These are phyloP conservation scores for Boletus tomentosulus DNA, from an alignment of 768 basidiomycete species.

Conservation along the genomic window DNA sequence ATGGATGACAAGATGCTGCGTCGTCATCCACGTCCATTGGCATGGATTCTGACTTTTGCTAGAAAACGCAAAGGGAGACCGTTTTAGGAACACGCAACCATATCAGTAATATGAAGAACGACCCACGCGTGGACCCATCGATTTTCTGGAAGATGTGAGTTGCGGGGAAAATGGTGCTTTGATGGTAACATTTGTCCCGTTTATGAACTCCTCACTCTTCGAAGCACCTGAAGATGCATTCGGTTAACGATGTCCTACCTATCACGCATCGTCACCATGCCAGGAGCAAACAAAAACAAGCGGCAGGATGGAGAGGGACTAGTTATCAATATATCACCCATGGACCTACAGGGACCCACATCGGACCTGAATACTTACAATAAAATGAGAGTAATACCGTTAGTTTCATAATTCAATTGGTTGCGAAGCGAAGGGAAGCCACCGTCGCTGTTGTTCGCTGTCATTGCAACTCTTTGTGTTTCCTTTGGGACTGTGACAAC, in stretches of 20 bases:
- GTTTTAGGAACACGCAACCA: neutral
- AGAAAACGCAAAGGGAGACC: neutral
- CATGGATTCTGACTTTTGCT: conserved; percentile 7
- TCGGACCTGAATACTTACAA: conserved; percentile 13
- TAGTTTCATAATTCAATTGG: neutral
- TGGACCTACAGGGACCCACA: conserved; percentile 26
- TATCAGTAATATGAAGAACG: neutral
- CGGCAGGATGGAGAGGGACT: neutral
- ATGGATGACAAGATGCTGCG: neutral
- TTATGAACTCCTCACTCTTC: conserved; percentile 11
- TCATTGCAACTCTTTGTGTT: conserved; percentile 13
- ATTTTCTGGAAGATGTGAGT: neutral
- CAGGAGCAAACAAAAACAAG: conserved; percentile 15
- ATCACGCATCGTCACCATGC: conserved; percentile 8
- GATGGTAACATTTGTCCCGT: conserved; percentile 1
- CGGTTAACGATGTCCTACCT: neutral
- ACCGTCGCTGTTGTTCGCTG: neutral
- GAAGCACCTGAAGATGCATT: conserved; percentile 1
- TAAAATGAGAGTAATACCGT: neutral
- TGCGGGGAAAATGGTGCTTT: neutral
- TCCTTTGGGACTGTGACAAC: conserved; percentile 1
- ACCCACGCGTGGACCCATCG: conserved; percentile 20
- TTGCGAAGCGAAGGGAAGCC: neutral
- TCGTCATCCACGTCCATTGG: conserved; percentile 13
- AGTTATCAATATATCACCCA: neutral